phyloP scores from a whole-genome alignment of 1,139 yeast genomes.

The Yamadazyma diospyri region DNA sequence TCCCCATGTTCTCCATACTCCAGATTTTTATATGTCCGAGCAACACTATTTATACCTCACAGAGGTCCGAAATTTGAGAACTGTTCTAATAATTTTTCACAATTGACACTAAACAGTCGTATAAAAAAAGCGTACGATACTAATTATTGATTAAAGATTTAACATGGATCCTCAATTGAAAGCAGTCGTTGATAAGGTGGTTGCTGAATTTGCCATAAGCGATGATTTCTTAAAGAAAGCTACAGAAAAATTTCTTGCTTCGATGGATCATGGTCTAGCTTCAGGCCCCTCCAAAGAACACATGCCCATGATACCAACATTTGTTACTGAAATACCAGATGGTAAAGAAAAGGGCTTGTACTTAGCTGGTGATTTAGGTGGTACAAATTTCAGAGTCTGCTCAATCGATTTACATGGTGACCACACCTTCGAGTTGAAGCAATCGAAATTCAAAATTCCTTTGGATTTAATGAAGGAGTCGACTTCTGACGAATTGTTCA shows the following conservation, averaged over 20 bases:
- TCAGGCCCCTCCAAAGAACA: constrained; percentile 37
- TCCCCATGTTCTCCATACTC: constrained; percentile 1
- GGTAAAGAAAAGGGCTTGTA: constrained; percentile 78
- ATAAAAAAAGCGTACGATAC: too few species aligned
- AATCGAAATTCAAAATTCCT: constrained; percentile 73
- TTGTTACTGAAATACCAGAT: constrained; percentile 72
- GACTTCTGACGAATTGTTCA: constrained; percentile 56
- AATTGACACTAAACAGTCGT: too few species aligned
- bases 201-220: constrained; percentile 51
- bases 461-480: constrained; percentile 59
- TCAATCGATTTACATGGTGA: constrained; percentile 78
- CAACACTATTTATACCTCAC: constrained; percentile 3
- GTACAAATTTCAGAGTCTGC: constrained; percentile 87
- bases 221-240: constrained; percentile 52
- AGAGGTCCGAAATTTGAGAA: constrained; percentile 6
- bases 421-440: constrained; percentile 68
- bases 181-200: constrained; percentile 44
- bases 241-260: constrained; percentile 59
- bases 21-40: too few species aligned
- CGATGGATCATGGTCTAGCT: constrained; percentile 60
- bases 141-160: too few species aligned
- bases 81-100: constrained; percentile 1
- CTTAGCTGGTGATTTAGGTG: constrained; percentile 85
- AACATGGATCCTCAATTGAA: constrained; percentile 32
- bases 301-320: constrained; percentile 90